phyloP scores from a whole-genome alignment of 176 grass and related monocot genomes.

The Aegilops speltoides region DNA sequence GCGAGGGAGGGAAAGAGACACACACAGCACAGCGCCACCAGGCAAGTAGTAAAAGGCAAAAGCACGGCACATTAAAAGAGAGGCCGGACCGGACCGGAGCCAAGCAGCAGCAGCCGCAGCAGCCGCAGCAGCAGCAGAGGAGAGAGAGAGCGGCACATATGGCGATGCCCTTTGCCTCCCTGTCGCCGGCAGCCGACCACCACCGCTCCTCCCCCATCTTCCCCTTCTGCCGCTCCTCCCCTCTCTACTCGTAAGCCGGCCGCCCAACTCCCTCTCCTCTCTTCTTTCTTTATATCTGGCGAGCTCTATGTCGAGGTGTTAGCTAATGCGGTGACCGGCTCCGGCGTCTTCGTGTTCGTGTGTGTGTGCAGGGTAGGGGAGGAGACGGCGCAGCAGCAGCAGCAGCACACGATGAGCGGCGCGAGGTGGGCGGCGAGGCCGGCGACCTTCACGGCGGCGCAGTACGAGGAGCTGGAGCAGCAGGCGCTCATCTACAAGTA shows the following conservation, averaged over 20 bases:
- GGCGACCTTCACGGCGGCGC: constrained; percentile 70
- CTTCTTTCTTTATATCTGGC: background rate
- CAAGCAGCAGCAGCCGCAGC: background rate
- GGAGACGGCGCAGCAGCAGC: background rate
- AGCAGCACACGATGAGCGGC: constrained; percentile 27
- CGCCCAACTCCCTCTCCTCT: background rate
- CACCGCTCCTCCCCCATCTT: constrained; percentile 35
- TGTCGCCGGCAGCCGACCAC: constrained; percentile 66
- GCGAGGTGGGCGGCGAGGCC: constrained; percentile 41
- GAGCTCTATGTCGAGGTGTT: background rate
- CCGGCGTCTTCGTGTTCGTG: background rate
- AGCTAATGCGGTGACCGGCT: background rate
- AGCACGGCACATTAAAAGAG: constrained; percentile 56
- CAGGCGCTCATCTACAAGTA: constrained; percentile 94
- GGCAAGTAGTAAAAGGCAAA: constrained; percentile 51
- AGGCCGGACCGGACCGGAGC: constrained; percentile 3
- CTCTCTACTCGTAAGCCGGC: constrained; percentile 32
- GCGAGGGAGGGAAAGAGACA: constrained; percentile 38
- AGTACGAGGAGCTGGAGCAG: constrained; percentile 92
- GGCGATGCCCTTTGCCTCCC: constrained; percentile 81
- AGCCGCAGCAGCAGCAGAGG: constrained; percentile 1
- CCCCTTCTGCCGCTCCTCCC: constrained; percentile 45
- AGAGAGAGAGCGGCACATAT: constrained; percentile 41
- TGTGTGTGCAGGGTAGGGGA: constrained; percentile 34
- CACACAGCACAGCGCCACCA: background rate